Percentiles rank a stretch among this genome's conserved stretches.
phyloP scores from a whole-genome alignment of 768 basidiomycete genomes.

The Suillus subalutaceus region DNA sequence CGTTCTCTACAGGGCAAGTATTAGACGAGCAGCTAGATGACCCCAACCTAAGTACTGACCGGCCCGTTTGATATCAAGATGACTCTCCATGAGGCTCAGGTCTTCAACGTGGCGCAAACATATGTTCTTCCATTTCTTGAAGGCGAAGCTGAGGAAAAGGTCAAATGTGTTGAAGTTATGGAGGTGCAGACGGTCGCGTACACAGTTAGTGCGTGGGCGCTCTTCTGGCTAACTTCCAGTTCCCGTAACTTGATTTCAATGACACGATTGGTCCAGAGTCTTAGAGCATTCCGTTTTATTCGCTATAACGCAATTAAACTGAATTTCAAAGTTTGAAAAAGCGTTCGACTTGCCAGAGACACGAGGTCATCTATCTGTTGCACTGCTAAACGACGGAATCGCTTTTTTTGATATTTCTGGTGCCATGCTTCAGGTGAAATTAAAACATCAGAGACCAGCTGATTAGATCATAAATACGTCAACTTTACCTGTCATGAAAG shows the following conservation, averaged over 20 bases:
- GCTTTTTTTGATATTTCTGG: conserved; percentile 38
- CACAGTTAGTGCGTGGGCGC: conserved; percentile 41
- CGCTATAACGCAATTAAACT: conserved; percentile 43
- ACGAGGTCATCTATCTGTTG: conserved; percentile 41
- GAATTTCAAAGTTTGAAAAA: not conserved
- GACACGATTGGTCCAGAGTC: conserved; percentile 71
- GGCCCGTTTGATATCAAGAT: conserved; percentile 78
- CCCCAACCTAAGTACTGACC: conserved; percentile 43
- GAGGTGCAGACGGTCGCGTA: conserved; percentile 23
- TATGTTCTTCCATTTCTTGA: conserved; percentile 69
- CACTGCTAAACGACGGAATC: conserved; percentile 48
- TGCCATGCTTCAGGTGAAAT: conserved; percentile 48
- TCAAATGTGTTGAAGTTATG: conserved; percentile 19
- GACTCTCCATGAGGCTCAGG: conserved; percentile 81
- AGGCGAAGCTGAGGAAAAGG: conserved; percentile 47
- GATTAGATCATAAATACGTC: conserved; percentile 12
- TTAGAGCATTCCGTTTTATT: conserved; percentile 48
- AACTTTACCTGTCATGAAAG: conserved; percentile 35
- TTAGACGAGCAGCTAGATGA: conserved; percentile 6
- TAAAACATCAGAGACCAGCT: conserved; percentile 11
- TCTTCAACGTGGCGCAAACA: conserved; percentile 69
- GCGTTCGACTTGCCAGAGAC: conserved; percentile 38
- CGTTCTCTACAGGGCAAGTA: conserved; percentile 50
- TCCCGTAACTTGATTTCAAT: conserved; percentile 76
- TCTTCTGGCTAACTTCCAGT: conserved; percentile 58